Conservation (phyloP, 371 early-diverging fungal species). For the Dichotomocladium elegans region DNA sequence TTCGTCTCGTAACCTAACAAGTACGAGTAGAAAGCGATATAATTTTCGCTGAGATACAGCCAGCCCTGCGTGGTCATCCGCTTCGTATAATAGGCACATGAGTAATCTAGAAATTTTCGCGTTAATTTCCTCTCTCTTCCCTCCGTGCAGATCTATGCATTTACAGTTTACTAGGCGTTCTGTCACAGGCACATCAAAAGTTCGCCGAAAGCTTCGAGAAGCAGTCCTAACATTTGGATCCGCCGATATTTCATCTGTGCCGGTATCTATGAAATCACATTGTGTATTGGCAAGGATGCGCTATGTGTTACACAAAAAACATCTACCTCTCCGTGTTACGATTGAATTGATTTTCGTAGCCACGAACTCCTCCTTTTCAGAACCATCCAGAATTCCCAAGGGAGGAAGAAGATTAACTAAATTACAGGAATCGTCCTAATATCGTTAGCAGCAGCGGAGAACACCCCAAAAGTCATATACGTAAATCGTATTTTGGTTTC, state of each 20-base stretch:
- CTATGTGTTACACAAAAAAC: neutral
- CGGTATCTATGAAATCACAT: constrained; percentile 44
- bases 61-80: constrained; percentile 93
- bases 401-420: constrained; percentile 10
- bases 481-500: no score
- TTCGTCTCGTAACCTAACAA: constrained; percentile 92
- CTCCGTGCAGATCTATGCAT: neutral
- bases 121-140: neutral
- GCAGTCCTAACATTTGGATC: constrained; percentile 88
- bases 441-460: no score
- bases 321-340: constrained; percentile 72
- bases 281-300: neutral
- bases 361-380: constrained; percentile 81
- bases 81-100: constrained; percentile 82
- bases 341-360: constrained; percentile 87
- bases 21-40: constrained; percentile 92
- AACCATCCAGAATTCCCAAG: constrained; percentile 71
- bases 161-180: constrained; percentile 90
- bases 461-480: no score
- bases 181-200: constrained; percentile 74
- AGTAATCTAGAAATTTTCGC: constrained; percentile 81
- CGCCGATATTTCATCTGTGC: constrained; percentile 74
- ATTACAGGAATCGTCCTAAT: neutral
- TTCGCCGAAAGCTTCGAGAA: constrained; percentile 86
- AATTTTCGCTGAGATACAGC: constrained; percentile 93